These are phyloP conservation scores for Lasiodiplodia sp. DNA, from an alignment of 2,329 filamentous ascomycete species.

Conservation along the genomic window DNA sequence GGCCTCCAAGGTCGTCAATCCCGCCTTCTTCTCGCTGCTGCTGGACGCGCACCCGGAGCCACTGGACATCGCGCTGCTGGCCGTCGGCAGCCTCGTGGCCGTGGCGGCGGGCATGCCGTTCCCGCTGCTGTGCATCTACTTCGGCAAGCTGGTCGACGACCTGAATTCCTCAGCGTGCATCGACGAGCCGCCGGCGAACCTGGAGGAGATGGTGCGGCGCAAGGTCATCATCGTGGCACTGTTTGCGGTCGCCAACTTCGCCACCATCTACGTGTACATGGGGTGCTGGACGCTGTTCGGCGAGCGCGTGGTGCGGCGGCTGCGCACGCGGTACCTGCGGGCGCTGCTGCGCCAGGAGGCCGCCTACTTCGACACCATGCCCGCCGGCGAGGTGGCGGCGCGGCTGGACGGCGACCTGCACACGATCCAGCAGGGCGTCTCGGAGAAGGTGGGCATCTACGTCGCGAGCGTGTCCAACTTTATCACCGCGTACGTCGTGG, in stretches of 20 bases:
- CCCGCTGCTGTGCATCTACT: slow-evolving; percentile 69
- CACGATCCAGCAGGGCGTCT: slow-evolving; percentile 71
- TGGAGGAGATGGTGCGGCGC: slow-evolving; percentile 29
- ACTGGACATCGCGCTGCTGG: slow-evolving; percentile 22
- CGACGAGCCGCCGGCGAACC: slow-evolving; percentile 54
- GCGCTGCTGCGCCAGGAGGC: slow-evolving; percentile 68
- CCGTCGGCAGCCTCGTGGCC: slow-evolving; percentile 53
- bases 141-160: slow-evolving; percentile 68
- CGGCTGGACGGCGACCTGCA: slow-evolving; percentile 71
- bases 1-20: slow-evolving; percentile 11
- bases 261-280: slow-evolving; percentile 69
- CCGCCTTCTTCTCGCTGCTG: slow-evolving; percentile 16
- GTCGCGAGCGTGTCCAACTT: slow-evolving; percentile 71
- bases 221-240: slow-evolving; percentile 72
- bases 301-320: slow-evolving; percentile 67
- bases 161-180: slow-evolving; percentile 64
- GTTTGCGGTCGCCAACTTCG: slow-evolving; percentile 65
- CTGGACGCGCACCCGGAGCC: background rate
- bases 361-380: slow-evolving; percentile 68
- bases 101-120: slow-evolving; percentile 68
- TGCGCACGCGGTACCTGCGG: slow-evolving; percentile 67
- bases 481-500: slow-evolving; percentile 70
- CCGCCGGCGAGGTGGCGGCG: slow-evolving; percentile 68
- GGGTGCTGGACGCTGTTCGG: slow-evolving; percentile 70
- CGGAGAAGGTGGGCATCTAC: slow-evolving; percentile 73